These are phyloP conservation scores for Cyberlindnera meyerae DNA, from an alignment of 805 yeast genomes.

Conservation along the genomic window DNA sequence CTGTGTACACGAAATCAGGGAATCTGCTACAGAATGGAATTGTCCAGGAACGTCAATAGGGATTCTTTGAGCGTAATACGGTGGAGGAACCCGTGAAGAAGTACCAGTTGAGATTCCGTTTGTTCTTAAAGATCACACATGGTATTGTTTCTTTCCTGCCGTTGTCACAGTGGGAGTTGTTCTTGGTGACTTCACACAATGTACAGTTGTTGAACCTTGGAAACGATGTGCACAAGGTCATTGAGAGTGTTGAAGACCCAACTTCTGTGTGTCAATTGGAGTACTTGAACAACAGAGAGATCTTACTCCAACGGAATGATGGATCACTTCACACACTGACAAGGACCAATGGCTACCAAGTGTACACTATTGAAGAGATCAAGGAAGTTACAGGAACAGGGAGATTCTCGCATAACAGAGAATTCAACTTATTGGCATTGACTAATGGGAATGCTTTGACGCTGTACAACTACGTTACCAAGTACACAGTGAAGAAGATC, in stretches of 20 bases:
- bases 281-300: background rate
- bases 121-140: conserved; percentile 25
- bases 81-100: conserved; percentile 22
- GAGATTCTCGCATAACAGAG: conserved; percentile 9
- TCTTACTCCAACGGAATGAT: conserved; percentile 5
- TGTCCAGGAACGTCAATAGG: conserved; percentile 13
- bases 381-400: conserved; percentile 4
- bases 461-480: conserved; percentile 7
- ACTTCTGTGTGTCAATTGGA: conserved; percentile 2
- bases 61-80: conserved; percentile 16
- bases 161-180: conserved; percentile 13
- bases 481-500: conserved; percentile 5
- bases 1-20: conserved; percentile 17
- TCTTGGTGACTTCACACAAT: conserved; percentile 15
- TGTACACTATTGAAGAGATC: background rate
- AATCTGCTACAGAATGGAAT: conserved; percentile 24
- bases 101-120: conserved; percentile 23
- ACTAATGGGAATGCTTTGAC: conserved; percentile 1
- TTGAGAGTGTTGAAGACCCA: conserved; percentile 4
- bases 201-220: conserved; percentile 18
- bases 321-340: conserved; percentile 5
- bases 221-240: conserved; percentile 10
- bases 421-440: conserved; percentile 6
- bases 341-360: background rate
- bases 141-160: conserved; percentile 21